These are phyloP conservation scores for Actinidia chinensis DNA, from an alignment of 179 eudicot species.

Conservation along the genomic window DNA sequence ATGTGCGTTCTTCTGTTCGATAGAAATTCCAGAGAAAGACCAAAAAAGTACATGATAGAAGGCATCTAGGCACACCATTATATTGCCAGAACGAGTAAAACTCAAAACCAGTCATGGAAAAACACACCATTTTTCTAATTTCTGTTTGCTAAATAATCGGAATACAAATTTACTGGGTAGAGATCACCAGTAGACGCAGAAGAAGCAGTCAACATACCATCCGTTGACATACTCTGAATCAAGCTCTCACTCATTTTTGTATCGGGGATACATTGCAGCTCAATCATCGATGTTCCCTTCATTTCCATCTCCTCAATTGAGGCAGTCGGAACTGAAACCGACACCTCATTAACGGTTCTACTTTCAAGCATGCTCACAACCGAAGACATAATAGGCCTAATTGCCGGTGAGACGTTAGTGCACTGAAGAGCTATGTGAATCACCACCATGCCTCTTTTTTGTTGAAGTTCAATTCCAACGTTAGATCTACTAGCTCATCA, in stretches of 20 bases:
- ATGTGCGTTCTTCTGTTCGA: background rate
- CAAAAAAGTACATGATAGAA: too few species aligned
- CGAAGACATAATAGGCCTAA: conserved; percentile 45
- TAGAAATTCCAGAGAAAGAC: background rate
- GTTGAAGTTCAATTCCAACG: conserved; percentile 26
- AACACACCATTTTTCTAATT: background rate
- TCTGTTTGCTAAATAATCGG: conserved; percentile 23
- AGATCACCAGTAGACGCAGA: conserved; percentile 29
- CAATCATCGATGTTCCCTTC: background rate
- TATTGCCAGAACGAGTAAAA: background rate
- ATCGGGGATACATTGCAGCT: conserved; percentile 4
- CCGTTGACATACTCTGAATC: conserved; percentile 20
- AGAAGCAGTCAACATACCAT: conserved; percentile 23
- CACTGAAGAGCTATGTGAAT: conserved; percentile 34
- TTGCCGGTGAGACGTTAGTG: conserved; percentile 25
- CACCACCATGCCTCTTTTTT: conserved; percentile 34
- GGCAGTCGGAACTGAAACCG: background rate
- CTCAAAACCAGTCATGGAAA: background rate
- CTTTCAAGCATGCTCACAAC: conserved; percentile 49
- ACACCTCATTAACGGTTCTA: background rate
- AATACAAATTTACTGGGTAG: conserved; percentile 29
- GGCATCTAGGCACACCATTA: background rate
- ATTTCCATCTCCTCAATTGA: background rate
- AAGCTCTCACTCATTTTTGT: background rate
- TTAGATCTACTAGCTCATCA: conserved; percentile 36